Percentiles rank a stretch among this genome's conserved stretches.
Evolutionary conservation across 257 asterid genomes (phyloP).

Genomic region (Penstemon eatonii): DNA sequence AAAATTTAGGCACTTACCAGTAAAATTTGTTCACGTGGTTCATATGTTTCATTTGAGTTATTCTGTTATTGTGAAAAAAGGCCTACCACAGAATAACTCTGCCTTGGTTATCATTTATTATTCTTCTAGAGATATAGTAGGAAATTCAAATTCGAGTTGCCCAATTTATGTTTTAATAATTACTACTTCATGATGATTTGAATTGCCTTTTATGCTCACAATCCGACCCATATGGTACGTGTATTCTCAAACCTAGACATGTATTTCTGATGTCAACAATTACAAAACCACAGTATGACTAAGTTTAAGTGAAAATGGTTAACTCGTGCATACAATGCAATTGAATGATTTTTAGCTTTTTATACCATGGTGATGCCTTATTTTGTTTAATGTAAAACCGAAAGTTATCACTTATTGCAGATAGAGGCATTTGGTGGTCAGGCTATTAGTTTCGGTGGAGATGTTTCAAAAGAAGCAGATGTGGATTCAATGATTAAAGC

Average conservation of each 20-base stretch:
- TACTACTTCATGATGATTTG: slow-evolving; percentile 4
- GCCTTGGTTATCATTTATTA: neutral
- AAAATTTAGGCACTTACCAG: neutral
- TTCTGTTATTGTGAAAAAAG: neutral
- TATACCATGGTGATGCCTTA: neutral
- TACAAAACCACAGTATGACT: neutral
- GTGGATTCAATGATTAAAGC: slow-evolving; percentile 91
- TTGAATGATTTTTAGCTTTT: neutral
- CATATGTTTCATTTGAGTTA: slow-evolving; percentile 1
- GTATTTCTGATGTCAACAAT: slow-evolving; percentile 5
- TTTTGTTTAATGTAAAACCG: slow-evolving; percentile 7
- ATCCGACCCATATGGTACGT: slow-evolving; percentile 2
- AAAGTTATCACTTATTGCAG: slow-evolving; percentile 43
- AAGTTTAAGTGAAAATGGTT: neutral
- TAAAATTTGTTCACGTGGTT: neutral
- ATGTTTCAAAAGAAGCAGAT: slow-evolving; percentile 93
- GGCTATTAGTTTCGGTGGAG: slow-evolving; percentile 89
- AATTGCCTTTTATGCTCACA: slow-evolving; percentile 1
- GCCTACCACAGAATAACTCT: neutral
- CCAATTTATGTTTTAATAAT: neutral
- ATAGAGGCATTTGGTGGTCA: slow-evolving; percentile 86
- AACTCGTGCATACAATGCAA: neutral
- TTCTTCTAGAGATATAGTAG: neutral
- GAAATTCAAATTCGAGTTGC: slow-evolving; percentile 2
- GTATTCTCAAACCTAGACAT: neutral